phyloP scores from a whole-genome alignment of 768 basidiomycete genomes.

The Gloeophyllum trabeum region DNA sequence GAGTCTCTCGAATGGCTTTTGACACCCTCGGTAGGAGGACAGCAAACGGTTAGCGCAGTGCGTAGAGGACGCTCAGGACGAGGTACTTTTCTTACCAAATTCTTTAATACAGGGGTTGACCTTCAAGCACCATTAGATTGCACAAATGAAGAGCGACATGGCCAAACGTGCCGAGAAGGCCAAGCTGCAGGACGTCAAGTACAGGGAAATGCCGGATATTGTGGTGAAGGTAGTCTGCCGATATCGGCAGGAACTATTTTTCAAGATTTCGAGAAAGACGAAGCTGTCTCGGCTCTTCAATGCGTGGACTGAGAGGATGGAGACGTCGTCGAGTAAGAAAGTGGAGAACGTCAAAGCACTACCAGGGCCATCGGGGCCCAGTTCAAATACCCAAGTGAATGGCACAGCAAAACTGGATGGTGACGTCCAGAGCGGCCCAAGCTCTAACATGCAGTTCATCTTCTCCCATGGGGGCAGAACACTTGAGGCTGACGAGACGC shows the following conservation, averaged over 20 bases:
- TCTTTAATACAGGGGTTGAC: background rate
- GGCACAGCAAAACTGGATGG: constrained; percentile 41
- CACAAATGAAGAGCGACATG: constrained; percentile 76
- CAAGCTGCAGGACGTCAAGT: constrained; percentile 70
- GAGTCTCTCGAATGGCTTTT: too few species aligned
- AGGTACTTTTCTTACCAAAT: constrained; percentile 29
- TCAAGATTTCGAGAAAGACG: constrained; percentile 88
- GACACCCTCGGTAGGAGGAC: constrained; percentile 79
- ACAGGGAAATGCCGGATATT: constrained; percentile 80
- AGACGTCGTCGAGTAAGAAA: constrained; percentile 32
- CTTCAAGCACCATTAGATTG: constrained; percentile 30
- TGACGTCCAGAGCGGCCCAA: constrained; percentile 24
- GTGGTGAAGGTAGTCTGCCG: constrained; percentile 83
- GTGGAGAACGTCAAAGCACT: constrained; percentile 8
- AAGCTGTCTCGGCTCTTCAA: constrained; percentile 75
- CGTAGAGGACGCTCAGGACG: constrained; percentile 81
- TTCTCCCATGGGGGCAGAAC: constrained; percentile 77
- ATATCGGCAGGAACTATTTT: constrained; percentile 84
- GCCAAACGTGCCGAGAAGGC: constrained; percentile 72
- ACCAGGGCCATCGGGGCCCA: constrained; percentile 16
- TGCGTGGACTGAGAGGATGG: constrained; percentile 88
- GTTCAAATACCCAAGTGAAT: constrained; percentile 18
- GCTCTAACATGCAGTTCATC: constrained; percentile 60
- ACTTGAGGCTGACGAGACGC: constrained; percentile 73
- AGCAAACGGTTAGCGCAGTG: constrained; percentile 69